These are phyloP conservation scores for Effrenium voratum DNA, from an alignment of 73 alveolate species.

Conservation along the genomic window DNA sequence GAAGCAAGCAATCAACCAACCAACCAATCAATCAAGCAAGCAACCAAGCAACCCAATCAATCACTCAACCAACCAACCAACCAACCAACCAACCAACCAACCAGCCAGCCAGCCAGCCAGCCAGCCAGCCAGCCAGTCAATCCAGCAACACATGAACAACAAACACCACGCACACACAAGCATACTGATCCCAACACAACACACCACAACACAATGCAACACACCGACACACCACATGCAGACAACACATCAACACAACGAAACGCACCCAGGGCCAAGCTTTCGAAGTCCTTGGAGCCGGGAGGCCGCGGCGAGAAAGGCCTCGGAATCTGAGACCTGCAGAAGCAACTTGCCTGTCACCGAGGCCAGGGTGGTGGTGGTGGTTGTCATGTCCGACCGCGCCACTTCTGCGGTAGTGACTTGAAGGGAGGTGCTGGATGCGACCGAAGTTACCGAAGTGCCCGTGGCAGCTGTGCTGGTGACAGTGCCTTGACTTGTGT, in stretches of 20 bases:
- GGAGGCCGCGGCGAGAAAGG: not conserved
- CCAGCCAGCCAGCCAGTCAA: not conserved
- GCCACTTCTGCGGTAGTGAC: too few species aligned
- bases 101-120: not conserved
- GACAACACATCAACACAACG: not conserved
- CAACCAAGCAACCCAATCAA: too few species aligned
- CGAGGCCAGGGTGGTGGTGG: not conserved
- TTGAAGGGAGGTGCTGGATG: not conserved
- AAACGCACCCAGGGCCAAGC: too few species aligned
- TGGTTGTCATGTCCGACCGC: not conserved
- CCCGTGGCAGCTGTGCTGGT: too few species aligned
- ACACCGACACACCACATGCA: not conserved
- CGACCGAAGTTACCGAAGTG: not conserved
- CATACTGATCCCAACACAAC: not conserved
- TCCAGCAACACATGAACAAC: not conserved
- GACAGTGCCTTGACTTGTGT: not conserved
- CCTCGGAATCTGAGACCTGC: constrained; percentile 40
- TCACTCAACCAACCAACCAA: too few species aligned
- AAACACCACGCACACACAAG: not conserved
- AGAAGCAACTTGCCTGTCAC: constrained; percentile 22
- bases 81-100: not conserved
- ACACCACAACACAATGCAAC: not conserved
- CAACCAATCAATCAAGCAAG: too few species aligned
- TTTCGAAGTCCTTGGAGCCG: not conserved
- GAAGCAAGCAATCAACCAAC: too few species aligned